These are phyloP conservation scores for Otatea glauca DNA, from an alignment of 176 grass and related monocot species.

Conservation along the genomic window DNA sequence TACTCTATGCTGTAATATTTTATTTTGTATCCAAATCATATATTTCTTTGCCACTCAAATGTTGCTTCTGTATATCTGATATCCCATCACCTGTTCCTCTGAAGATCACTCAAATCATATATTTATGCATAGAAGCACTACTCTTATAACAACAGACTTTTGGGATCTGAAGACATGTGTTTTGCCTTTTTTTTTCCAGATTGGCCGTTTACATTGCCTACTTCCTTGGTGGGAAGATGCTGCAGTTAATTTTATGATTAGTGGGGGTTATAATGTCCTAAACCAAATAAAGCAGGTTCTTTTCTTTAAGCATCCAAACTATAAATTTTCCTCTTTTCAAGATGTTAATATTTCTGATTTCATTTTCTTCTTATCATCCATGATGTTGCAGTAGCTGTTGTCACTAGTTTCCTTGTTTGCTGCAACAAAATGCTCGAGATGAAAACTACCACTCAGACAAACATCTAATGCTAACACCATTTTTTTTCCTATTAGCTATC, in stretches of 20 bases:
- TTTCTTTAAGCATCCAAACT: constrained; percentile 14
- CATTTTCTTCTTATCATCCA: background rate
- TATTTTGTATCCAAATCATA: background rate
- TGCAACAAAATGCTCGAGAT: constrained; percentile 18
- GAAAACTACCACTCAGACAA: background rate
- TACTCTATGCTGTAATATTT: background rate
- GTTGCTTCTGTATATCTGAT: background rate
- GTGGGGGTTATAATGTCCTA: constrained; percentile 88
- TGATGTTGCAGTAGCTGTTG: background rate
- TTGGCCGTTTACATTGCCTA: constrained; percentile 82
- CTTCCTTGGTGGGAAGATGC: constrained; percentile 97
- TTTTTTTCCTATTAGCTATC: background rate
- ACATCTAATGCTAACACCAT: background rate
- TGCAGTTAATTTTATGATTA: constrained; percentile 90
- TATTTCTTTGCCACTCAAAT: background rate
- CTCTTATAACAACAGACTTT: background rate
- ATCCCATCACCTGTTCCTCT: background rate
- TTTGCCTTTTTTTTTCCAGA: constrained; percentile 51
- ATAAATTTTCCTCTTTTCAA: constrained; percentile 2
- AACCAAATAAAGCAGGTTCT: constrained; percentile 79
- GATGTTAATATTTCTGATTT: background rate
- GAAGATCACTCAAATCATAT: too few species aligned
- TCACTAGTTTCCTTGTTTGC: background rate
- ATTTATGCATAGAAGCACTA: too few species aligned
- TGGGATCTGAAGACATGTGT: background rate